Conservation (phyloP, 2,329 filamentous ascomycete genomes). For the Colletotrichum tabaci region DNA sequence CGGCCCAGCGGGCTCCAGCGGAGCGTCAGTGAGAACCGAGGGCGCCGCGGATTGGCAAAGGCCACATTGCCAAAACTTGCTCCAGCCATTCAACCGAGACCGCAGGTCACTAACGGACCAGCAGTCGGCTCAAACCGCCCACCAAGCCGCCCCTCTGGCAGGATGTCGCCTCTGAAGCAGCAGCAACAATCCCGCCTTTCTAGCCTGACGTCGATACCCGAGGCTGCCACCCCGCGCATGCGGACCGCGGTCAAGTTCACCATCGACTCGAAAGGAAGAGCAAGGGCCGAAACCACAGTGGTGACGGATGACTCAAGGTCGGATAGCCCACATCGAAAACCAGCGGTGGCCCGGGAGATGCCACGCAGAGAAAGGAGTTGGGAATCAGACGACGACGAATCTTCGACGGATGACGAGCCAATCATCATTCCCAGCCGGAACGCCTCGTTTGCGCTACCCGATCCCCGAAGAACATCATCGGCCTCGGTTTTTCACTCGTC, state of each 20-base stretch:
- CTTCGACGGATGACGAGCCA: constrained; percentile 75
- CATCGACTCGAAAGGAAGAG: constrained; percentile 74
- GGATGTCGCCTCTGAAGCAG: constrained; percentile 67
- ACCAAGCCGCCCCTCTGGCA: constrained; percentile 59
- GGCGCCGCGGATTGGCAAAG: constrained; percentile 59
- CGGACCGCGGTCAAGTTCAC: constrained; percentile 74
- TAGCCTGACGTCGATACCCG: constrained; percentile 71
- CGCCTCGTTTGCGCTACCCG: constrained; percentile 70
- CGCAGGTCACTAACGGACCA: constrained; percentile 51
- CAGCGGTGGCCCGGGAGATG: constrained; percentile 45
- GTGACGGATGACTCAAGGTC: constrained; percentile 53
- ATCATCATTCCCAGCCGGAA: constrained; percentile 76
- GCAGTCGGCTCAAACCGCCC: constrained; percentile 54
- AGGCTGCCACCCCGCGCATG: constrained; percentile 61
- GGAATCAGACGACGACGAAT: constrained; percentile 67
- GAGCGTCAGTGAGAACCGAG: constrained; percentile 69
- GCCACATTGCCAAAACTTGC: constrained; percentile 63
- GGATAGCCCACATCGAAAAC: constrained; percentile 22
- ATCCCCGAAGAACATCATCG: constrained; percentile 64
- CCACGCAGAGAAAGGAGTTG: constrained; percentile 53
- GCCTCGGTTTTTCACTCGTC: constrained; percentile 64
- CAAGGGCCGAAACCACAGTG: constrained; percentile 68
- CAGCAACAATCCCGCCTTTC: constrained; percentile 65
- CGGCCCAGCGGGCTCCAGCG: constrained; percentile 65
- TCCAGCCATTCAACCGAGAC: constrained; percentile 58